Evolutionary conservation across 805 yeast genomes (phyloP), one percentile per base, ranked within the genome.

Genomic region (Debaryomyces hansenii): DNA sequence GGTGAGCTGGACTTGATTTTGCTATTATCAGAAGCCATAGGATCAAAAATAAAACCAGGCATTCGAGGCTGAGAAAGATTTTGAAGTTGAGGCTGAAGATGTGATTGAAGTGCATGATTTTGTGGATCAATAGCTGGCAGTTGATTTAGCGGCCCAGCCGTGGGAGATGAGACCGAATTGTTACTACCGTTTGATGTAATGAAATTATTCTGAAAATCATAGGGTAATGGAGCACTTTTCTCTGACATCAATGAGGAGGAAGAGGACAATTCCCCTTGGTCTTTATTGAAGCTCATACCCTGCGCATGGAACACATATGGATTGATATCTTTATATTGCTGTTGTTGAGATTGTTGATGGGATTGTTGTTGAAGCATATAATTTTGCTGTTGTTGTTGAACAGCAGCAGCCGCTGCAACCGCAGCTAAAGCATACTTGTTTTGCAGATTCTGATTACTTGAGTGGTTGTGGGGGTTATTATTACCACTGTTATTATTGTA

Each of bases 391-490:
- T 54, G 59, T 37, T 59, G 66, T 37, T 58, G 64, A 16, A 59
- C 65, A 12, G 64, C 66, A 12, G 69, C 69, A n/a, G 69, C 62
- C 2, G 64, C 67, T 3, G 66, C 65, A 4, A 59, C 62, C 5
- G 69, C 61, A 14, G 67, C 62, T 40, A 57, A 51, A 1, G 65
- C 57, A 42, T 60, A 61, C 46, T 61, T 59, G 44, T 56, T 54
- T 36, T 55, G 61, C 43, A 54, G 60, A 8, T 27, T 41, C 28
- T 53, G 51, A 45, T 47, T 33, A 15, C 41, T 40, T 16, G 41
- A 28, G 36, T 52, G 47, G 29, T 42, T 36, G 28, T n/a, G n/a
- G n/a, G n/a, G n/a, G n/a, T 47, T 46, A 20, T 41, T 35, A 24
- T 37, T 40, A 29, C 32, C 32, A 24, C 18, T 16, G 29, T 40